Evolutionary conservation across 2,329 filamentous ascomycete species (phyloP).

Genomic region (Bipolaris gigantea): DNA sequence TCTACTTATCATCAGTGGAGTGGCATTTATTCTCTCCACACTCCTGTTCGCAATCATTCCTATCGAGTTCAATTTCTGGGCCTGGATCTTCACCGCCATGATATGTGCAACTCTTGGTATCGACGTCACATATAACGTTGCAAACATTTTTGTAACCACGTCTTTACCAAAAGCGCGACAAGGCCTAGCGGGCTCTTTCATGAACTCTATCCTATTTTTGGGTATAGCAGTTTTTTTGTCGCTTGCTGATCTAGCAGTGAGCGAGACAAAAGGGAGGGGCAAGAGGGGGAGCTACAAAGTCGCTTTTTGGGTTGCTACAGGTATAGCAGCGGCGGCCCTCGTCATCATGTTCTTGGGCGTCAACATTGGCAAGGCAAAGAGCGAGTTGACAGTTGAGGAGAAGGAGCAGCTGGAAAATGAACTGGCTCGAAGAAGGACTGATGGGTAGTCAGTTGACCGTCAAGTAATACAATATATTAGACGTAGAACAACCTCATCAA

Average conservation of each 20-base stretch:
- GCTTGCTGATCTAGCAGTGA: constrained; percentile 42
- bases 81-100: constrained; percentile 48
- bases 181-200: constrained; percentile 42
- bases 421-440: constrained; percentile 23
- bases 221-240: constrained; percentile 43
- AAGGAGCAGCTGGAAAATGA: constrained; percentile 36
- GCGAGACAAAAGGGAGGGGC: constrained; percentile 36
- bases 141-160: constrained; percentile 45
- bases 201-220: constrained; percentile 43
- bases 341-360: constrained; percentile 44
- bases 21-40: constrained; percentile 33
- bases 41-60: constrained; percentile 43
- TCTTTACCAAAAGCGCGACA: constrained; percentile 40
- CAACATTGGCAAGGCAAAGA: constrained; percentile 42
- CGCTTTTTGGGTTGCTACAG: constrained; percentile 44
- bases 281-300: constrained; percentile 41
- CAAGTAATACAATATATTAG: no score
- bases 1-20: constrained; percentile 36
- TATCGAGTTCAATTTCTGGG: constrained; percentile 42
- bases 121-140: constrained; percentile 44
- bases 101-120: constrained; percentile 47
- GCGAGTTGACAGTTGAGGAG: constrained; percentile 41
- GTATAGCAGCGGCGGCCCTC: constrained; percentile 30
- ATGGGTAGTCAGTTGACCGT: not conserved
- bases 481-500: no score